These are phyloP conservation scores for Boletus fagicola DNA, from an alignment of 768 basidiomycete genomes.

Conservation along the genomic window DNA sequence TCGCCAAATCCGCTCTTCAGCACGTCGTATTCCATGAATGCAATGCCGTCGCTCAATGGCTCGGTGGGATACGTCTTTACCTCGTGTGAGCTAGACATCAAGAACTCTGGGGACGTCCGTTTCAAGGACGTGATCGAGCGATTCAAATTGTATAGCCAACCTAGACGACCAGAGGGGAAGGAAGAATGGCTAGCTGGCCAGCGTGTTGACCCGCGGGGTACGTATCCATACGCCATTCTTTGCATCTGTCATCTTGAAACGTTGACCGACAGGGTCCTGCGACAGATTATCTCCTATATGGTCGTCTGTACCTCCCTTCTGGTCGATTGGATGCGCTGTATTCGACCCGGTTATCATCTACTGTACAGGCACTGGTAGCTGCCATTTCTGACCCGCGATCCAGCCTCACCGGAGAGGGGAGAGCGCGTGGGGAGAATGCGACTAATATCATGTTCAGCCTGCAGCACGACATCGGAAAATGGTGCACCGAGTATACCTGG, in stretches of 20 bases:
- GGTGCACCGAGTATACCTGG: slow-evolving; percentile 93
- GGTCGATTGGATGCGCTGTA: slow-evolving; percentile 88
- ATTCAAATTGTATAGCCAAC: slow-evolving; percentile 81
- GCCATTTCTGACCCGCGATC: slow-evolving; percentile 82
- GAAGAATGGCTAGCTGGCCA: slow-evolving; percentile 84
- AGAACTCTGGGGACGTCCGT: slow-evolving; percentile 64
- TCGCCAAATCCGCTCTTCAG: slow-evolving; percentile 86
- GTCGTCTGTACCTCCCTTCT: slow-evolving; percentile 86
- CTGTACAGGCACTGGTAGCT: slow-evolving; percentile 78
- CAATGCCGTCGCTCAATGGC: slow-evolving; percentile 89
- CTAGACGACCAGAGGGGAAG: slow-evolving; percentile 72
- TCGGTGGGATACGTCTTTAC: slow-evolving; percentile 93
- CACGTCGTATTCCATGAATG: slow-evolving; percentile 90
- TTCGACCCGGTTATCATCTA: slow-evolving; percentile 75
- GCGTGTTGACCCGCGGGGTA: slow-evolving; percentile 74
- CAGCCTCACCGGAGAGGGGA: slow-evolving; percentile 40
- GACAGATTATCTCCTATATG: slow-evolving; percentile 90
- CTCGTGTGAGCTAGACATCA: slow-evolving; percentile 75
- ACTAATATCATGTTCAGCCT: slow-evolving; percentile 80
- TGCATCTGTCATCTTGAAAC: slow-evolving; percentile 9
- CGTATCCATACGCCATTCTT: slow-evolving; percentile 21
- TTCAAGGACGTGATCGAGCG: slow-evolving; percentile 91
- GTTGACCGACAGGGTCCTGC: slow-evolving; percentile 21
- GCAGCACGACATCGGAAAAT: slow-evolving; percentile 90
- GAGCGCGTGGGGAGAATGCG: slow-evolving; percentile 43